Percentiles rank a stretch among this genome's conserved stretches.
These are phyloP conservation scores for Leptodermis oblonga DNA, from an alignment of 257 asterid genomes.

Conservation along the genomic window DNA sequence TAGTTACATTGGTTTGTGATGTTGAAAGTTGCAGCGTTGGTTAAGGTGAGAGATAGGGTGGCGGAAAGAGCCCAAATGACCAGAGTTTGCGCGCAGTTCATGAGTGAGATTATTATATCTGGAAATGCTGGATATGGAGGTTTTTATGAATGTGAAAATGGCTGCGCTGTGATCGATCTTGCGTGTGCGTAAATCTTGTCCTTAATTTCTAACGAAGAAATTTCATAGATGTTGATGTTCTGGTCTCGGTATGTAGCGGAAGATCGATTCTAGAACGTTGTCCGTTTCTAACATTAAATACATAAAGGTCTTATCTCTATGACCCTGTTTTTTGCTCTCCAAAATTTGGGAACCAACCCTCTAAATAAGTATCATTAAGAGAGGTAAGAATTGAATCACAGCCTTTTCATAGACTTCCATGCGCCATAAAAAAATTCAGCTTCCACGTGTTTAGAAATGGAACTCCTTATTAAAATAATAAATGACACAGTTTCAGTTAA, in stretches of 20 bases:
- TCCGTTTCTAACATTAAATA: too few species aligned
- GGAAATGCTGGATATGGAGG: neutral
- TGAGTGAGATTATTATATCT: neutral
- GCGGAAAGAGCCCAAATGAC: neutral
- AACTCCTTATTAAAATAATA: too few species aligned
- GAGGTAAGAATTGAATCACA: too few species aligned
- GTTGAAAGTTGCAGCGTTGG: conserved; percentile 26
- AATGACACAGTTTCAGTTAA: too few species aligned
- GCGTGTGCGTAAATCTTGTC: neutral
- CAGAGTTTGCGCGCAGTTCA: conserved; percentile 11
- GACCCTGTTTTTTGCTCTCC: too few species aligned
- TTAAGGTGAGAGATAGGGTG: conserved; percentile 3
- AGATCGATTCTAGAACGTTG: too few species aligned
- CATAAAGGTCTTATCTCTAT: too few species aligned
- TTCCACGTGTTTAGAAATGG: too few species aligned
- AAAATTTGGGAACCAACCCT: too few species aligned
- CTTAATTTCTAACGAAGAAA: neutral
- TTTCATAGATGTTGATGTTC: neutral
- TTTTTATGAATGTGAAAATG: neutral
- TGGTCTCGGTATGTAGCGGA: neutral
- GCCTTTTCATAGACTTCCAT: too few species aligned
- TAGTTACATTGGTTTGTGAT: conserved; percentile 19
- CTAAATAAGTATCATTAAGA: too few species aligned
- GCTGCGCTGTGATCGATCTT: conserved; percentile 6
- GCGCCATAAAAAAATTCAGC: too few species aligned